These are phyloP conservation scores for Umbellularia californica DNA, from an alignment of 164 flowering plant species.

Conservation along the genomic window DNA sequence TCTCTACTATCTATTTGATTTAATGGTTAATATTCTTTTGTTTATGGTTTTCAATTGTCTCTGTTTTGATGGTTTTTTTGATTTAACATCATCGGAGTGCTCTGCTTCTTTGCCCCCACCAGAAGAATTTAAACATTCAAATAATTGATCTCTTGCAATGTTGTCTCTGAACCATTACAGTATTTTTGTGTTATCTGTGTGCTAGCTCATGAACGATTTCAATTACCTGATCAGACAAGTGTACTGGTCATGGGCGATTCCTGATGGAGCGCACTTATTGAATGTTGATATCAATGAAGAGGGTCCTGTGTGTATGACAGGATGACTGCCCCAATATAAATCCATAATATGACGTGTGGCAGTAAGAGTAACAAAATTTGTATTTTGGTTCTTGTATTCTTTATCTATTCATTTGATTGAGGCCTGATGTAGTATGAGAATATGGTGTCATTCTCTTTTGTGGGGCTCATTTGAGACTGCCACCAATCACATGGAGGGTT, in stretches of 20 bases:
- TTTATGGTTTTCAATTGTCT: not conserved
- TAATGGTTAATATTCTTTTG: too few relatives aligned
- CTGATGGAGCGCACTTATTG: not conserved
- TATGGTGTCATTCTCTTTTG: too few relatives aligned
- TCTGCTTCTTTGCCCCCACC: not conserved
- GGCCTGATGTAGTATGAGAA: too few relatives aligned
- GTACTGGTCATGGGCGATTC: not conserved
- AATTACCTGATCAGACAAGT: not conserved
- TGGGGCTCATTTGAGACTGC: too few relatives aligned
- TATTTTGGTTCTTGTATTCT: too few relatives aligned
- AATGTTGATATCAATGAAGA: not conserved
- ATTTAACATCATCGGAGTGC: too few relatives aligned
- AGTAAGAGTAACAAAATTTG: too few relatives aligned
- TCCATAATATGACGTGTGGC: not conserved
- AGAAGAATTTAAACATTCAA: not conserved
- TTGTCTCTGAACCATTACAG: not conserved
- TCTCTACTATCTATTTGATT: not conserved
- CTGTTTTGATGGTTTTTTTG: not conserved
- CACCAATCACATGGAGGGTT: too few relatives aligned
- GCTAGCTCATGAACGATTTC: not conserved
- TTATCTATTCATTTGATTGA: too few relatives aligned
- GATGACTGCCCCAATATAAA: not conserved
- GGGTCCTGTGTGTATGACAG: not conserved
- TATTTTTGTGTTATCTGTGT: not conserved
- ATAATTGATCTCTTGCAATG: too few relatives aligned